These are phyloP conservation scores for Fusarium temperatum DNA, from an alignment of 2,329 filamentous ascomycete genomes.

Conservation along the genomic window DNA sequence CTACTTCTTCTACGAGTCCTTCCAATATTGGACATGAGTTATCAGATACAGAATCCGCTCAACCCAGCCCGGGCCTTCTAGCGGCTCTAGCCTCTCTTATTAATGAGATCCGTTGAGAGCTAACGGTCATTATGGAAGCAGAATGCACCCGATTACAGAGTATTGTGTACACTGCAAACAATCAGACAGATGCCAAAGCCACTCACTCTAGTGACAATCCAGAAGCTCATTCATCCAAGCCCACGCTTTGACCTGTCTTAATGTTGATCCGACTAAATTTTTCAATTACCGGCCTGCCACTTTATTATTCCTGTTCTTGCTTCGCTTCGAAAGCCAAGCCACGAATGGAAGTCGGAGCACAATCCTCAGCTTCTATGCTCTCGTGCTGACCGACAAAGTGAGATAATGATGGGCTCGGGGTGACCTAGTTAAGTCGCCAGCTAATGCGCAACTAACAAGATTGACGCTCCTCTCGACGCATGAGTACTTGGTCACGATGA, in stretches of 20 bases:
- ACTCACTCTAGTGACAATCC: background rate
- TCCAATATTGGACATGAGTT: constrained; percentile 27
- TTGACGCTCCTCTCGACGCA: background rate
- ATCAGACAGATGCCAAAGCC: background rate
- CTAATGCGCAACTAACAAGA: constrained; percentile 26
- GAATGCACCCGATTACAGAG: background rate
- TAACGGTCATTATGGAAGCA: background rate
- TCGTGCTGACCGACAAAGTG: constrained; percentile 32
- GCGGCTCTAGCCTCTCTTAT: background rate
- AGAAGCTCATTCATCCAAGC: background rate
- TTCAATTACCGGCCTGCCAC: background rate
- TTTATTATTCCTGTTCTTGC: background rate
- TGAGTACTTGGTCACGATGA: constrained; percentile 10
- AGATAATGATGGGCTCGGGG: constrained; percentile 8
- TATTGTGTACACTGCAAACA: too few species aligned
- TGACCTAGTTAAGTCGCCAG: background rate
- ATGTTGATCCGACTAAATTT: background rate
- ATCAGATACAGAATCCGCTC: background rate
- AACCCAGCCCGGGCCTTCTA: background rate
- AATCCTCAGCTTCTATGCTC: constrained; percentile 15
- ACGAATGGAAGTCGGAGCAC: constrained; percentile 6
- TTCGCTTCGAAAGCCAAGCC: constrained; percentile 6
- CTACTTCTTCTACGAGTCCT: constrained; percentile 26
- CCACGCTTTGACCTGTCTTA: constrained; percentile 26
- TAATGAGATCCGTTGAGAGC: background rate